Conservation (phyloP, 805 yeast species). For the Metschnikowia corniflorae region DNA sequence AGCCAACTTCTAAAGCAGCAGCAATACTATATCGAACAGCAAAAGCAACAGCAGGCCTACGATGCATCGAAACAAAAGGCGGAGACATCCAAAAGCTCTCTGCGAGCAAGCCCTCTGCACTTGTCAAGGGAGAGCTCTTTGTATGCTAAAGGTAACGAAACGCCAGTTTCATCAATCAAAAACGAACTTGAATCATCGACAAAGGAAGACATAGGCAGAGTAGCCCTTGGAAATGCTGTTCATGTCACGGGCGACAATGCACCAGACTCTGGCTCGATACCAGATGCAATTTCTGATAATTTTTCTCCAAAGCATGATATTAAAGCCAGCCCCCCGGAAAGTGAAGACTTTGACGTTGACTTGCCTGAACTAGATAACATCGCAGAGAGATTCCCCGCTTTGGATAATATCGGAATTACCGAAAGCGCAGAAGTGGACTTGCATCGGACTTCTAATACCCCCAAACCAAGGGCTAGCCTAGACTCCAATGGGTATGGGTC, state of each 20-base stretch:
- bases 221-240: not conserved
- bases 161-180: constrained; percentile 2
- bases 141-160: constrained; percentile 2
- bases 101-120: constrained; percentile 10
- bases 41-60: constrained; percentile 26
- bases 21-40: constrained; percentile 40
- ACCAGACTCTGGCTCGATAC: not conserved
- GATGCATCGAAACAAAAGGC: constrained; percentile 17
- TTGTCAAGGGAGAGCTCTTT: constrained; percentile 8
- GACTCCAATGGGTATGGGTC: constrained; percentile 4
- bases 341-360: constrained; percentile 11
- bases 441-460: not conserved
- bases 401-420: constrained; percentile 30
- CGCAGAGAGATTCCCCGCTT: constrained; percentile 51
- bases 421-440: constrained; percentile 1
- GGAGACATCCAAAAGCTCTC: constrained; percentile 13
- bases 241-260: not conserved
- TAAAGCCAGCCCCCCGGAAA: constrained; percentile 3
- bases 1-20: constrained; percentile 34
- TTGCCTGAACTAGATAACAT: constrained; percentile 40
- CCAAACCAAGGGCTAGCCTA: constrained; percentile 1
- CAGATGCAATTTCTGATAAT: not conserved
- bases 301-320: too few species aligned
- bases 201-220: not conserved
- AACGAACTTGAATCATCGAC: not conserved